Percentiles rank a stretch among this genome's conserved stretches.
These are phyloP conservation scores for Didymella pinodella DNA, from an alignment of 2,329 filamentous ascomycete species.

Conservation along the genomic window DNA sequence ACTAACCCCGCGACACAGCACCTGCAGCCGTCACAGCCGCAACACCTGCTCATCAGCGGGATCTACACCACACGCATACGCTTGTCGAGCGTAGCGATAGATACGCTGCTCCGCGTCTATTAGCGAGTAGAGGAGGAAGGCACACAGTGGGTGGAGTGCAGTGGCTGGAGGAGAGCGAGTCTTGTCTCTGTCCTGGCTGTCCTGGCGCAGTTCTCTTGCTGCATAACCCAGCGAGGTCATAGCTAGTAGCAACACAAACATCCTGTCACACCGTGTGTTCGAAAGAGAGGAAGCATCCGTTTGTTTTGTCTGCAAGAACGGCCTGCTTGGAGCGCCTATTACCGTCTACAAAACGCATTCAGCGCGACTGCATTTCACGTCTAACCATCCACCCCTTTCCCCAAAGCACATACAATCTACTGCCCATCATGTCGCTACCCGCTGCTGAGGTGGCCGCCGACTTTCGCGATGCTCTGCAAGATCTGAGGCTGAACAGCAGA, in stretches of 20 bases:
- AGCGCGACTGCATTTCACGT: conserved; percentile 32
- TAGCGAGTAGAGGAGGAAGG: conserved; percentile 43
- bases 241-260: conserved; percentile 61
- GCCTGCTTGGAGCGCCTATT: conserved; percentile 38
- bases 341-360: conserved; percentile 36
- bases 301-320: conserved; percentile 45
- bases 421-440: conserved; percentile 68
- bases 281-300: conserved; percentile 53
- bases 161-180: conserved; percentile 45
- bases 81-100: conserved; percentile 25
- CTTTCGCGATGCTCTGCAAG: conserved; percentile 91
- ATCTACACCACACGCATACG: conserved; percentile 18
- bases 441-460: conserved; percentile 92
- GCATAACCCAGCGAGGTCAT: conserved; percentile 48
- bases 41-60: conserved; percentile 10
- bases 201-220: conserved; percentile 43
- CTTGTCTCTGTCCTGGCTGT: conserved; percentile 45
- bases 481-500: conserved; percentile 87
- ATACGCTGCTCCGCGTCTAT: conserved; percentile 30
- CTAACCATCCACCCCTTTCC: conserved; percentile 37
- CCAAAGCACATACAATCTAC: conserved; percentile 28
- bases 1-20: conserved; percentile 19
- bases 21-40: conserved; percentile 14
- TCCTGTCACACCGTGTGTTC: conserved; percentile 51
- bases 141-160: conserved; percentile 43